Conservation (phyloP, 164 flowering plant species). For the Vitis rupestris region DNA sequence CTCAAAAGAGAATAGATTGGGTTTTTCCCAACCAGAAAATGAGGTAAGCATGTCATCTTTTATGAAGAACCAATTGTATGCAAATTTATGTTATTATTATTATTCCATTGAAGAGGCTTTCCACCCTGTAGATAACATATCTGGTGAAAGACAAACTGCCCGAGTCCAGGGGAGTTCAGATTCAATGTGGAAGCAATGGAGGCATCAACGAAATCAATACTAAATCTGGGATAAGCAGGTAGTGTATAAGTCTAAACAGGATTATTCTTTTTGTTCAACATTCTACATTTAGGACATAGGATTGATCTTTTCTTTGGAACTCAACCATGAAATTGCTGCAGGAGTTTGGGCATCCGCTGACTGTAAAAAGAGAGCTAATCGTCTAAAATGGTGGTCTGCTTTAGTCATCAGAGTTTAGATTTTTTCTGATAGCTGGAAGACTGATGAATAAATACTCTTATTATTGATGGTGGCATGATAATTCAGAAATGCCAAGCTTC, state of each 20-base stretch:
- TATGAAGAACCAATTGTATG: neutral
- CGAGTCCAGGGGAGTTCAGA: slow-evolving; percentile 27
- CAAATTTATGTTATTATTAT: neutral
- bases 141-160: slow-evolving; percentile 28
- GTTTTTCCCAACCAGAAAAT: slow-evolving; percentile 36
- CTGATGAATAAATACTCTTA: neutral
- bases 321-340: slow-evolving; percentile 15
- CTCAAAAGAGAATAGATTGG: slow-evolving; percentile 69
- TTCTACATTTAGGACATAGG: too few relatives aligned
- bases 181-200: slow-evolving; percentile 28
- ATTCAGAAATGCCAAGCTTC: neutral
- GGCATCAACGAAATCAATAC: slow-evolving; percentile 24
- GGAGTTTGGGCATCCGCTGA: slow-evolving; percentile 53
- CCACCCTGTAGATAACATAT: slow-evolving; percentile 23
- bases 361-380: slow-evolving; percentile 5
- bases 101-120: neutral
- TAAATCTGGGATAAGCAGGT: slow-evolving; percentile 22
- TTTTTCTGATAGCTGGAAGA: slow-evolving; percentile 10
- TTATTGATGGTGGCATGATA: neutral
- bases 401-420: neutral
- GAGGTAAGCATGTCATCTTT: slow-evolving; percentile 33
- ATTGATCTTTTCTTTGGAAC: neutral
- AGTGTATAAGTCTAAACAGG: too few relatives aligned
- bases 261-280: too few relatives aligned
- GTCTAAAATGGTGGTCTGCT: neutral